Evolutionary conservation across 139 green algal genomes (phyloP), one percentile per base, ranked within the genome.

Genomic region (Chlamydomonas incerta): DNA sequence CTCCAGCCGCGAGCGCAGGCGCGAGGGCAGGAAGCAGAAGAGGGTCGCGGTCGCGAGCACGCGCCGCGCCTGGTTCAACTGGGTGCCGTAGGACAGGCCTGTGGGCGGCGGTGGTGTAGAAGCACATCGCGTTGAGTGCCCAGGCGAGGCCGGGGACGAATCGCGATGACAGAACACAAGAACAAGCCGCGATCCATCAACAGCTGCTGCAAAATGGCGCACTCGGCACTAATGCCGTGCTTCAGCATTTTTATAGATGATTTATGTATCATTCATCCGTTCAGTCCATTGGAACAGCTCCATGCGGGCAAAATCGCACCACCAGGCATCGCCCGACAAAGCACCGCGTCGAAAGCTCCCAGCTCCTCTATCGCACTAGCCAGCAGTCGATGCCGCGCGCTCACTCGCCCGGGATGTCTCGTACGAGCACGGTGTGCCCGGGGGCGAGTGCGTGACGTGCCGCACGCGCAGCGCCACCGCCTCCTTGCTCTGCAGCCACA

Each of bases 401-500:
- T n/a, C n/a, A n/a, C n/a, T 41, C 8, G 55, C 87, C 93, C 0
- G 93, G 93, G 15, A 96, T 92, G 77, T 96, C 93, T 37, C 58
- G 74, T 8, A 93, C 62, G 69, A 96, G 83, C 60, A 95, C 91
- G 0, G 85, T 93, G 89, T 94, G 89, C 93, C 93, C 0, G 80
- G 77, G 2, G 91, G 89, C 69, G 81, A 35, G 23, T 81, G 90
- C 34, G 89, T 90, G 11, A 96, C 84, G 87, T 89, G 91, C 76
- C 87, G 83, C 31, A 94, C 90, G 52, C 93, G 90, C 82, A 96
- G 79, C 11, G 88, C 87, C 81, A 92, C 87, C 15, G 89, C 87
- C 73, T 93, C 87, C n/a, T 87, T 87, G 81, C 87, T 93, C 72
- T 93, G 93, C 8, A 41, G 74, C 88, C 91, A 93, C 81, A 96